Percentiles rank a stretch among this genome's conserved stretches.
phyloP scores from a whole-genome alignment of 2,329 filamentous ascomycete genomes.

The Cephalotrichum gorgonifer region DNA sequence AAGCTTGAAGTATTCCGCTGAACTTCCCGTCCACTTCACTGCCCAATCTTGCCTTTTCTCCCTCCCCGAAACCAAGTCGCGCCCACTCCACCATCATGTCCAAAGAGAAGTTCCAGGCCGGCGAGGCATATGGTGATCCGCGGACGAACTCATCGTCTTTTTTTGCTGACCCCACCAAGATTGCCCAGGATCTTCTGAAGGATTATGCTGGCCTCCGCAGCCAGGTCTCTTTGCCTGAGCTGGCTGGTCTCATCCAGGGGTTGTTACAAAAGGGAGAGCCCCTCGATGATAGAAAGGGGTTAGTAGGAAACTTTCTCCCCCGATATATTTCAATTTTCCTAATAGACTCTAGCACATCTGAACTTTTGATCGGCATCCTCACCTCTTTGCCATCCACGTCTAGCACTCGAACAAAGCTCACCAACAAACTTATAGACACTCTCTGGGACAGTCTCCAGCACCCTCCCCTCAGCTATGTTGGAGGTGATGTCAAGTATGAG shows the following conservation, averaged over 20 bases:
- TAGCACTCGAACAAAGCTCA: slow-evolving; percentile 24
- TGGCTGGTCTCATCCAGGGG: slow-evolving; percentile 20
- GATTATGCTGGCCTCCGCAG: slow-evolving; percentile 17
- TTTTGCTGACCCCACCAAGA: slow-evolving; percentile 20
- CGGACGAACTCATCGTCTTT: slow-evolving; percentile 15
- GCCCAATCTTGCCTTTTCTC: not conserved
- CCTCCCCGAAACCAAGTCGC: not conserved
- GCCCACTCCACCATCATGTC: slow-evolving; percentile 15
- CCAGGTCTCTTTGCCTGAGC: slow-evolving; percentile 16
- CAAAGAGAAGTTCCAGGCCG: slow-evolving; percentile 25
- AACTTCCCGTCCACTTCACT: too few relatives aligned
- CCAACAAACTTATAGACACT: slow-evolving; percentile 37
- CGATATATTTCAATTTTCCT: slow-evolving; percentile 8
- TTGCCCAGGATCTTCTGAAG: slow-evolving; percentile 21
- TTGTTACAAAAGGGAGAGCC: slow-evolving; percentile 32
- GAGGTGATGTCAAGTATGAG: slow-evolving; percentile 28
- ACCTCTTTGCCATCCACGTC: slow-evolving; percentile 24
- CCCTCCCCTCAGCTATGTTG: slow-evolving; percentile 35
- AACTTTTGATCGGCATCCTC: slow-evolving; percentile 27
- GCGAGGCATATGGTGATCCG: slow-evolving; percentile 22
- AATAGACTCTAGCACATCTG: slow-evolving; percentile 20
- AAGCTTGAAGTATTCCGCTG: too few relatives aligned
- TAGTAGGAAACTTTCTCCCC: slow-evolving; percentile 5
- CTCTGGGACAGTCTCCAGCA: slow-evolving; percentile 46
- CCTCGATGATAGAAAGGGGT: slow-evolving; percentile 46